phyloP scores from a whole-genome alignment of 2,329 filamentous ascomycete species.

The Monosporascus cannonballus region DNA sequence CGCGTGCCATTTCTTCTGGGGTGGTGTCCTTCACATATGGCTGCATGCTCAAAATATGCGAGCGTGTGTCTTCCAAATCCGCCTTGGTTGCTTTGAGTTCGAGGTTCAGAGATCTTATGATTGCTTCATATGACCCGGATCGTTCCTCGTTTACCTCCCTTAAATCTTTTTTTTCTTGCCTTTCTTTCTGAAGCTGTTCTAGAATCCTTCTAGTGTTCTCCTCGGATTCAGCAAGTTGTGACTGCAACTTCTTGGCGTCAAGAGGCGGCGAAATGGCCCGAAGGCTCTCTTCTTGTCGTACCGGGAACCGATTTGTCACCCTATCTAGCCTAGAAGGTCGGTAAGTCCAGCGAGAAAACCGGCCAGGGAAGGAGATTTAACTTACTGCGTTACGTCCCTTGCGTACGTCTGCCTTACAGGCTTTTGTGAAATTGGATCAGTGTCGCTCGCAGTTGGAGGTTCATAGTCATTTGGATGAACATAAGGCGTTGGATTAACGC shows the following conservation, averaged over 20 bases:
- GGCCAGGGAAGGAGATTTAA: no score
- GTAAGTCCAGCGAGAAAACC: no score
- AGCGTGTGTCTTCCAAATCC: neutral
- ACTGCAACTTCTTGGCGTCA: neutral
- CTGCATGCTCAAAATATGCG: neutral
- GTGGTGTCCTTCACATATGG: neutral
- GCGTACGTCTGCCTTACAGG: neutral
- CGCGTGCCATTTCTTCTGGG: neutral
- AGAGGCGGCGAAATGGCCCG: neutral
- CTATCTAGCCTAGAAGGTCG: no score
- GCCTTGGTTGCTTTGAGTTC: neutral
- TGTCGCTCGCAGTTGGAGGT: neutral
- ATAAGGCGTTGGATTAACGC: neutral
- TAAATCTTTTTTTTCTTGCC: neutral
- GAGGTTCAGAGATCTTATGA: no score
- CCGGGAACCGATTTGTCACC: neutral
- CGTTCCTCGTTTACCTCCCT: neutral
- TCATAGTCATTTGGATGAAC: neutral
- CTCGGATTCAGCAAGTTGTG: neutral
- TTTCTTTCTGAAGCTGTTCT: neutral
- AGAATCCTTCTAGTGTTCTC: neutral
- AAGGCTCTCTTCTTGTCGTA: neutral
- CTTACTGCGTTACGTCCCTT: neutral
- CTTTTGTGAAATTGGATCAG: neutral
- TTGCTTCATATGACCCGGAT: no score